phyloP scores from a whole-genome alignment of 1,139 yeast species.

The Kluyveromyces sp. region DNA sequence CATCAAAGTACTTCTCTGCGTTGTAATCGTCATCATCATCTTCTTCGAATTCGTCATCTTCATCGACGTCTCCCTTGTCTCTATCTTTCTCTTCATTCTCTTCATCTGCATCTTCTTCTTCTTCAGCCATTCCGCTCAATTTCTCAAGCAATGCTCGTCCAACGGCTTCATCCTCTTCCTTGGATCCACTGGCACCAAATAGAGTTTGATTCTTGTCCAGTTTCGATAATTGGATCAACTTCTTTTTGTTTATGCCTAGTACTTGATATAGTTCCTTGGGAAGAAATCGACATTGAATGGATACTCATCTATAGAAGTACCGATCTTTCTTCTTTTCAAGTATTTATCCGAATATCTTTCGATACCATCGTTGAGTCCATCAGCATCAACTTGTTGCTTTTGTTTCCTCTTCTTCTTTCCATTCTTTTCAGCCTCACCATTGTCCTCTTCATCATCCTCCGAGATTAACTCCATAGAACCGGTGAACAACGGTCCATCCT shows the following conservation, averaged over 20 bases:
- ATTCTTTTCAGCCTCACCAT: slow-evolving; percentile 5
- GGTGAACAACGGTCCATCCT: slow-evolving; percentile 72
- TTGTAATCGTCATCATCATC: slow-evolving; percentile 71
- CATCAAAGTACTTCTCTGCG: slow-evolving; percentile 66
- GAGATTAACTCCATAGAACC: slow-evolving; percentile 39
- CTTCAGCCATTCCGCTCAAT: slow-evolving; percentile 53
- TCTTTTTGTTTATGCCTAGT: slow-evolving; percentile 59
- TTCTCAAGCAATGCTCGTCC: slow-evolving; percentile 44
- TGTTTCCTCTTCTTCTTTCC: slow-evolving; percentile 7
- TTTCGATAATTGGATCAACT: slow-evolving; percentile 44
- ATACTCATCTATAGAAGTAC: slow-evolving; percentile 73
- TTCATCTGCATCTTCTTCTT: slow-evolving; percentile 38
- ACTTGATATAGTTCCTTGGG: slow-evolving; percentile 67
- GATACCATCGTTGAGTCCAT: slow-evolving; percentile 50
- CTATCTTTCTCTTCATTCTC: slow-evolving; percentile 36
- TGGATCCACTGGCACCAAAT: slow-evolving; percentile 18
- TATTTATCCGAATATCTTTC: slow-evolving; percentile 70
- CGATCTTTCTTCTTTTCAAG: slow-evolving; percentile 64
- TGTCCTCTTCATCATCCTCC: slow-evolving; percentile 14
- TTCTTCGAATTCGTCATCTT: slow-evolving; percentile 68
- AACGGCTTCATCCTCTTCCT: slow-evolving; percentile 35
- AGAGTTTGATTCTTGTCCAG: slow-evolving; percentile 41
- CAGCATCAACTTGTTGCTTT: slow-evolving; percentile 27
- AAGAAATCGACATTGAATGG: slow-evolving; percentile 67
- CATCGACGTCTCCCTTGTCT: slow-evolving; percentile 50